Evolutionary conservation across 2,329 filamentous ascomycete genomes (phyloP), one percentile per base, ranked within the genome.

Genomic region (Claviceps africana): DNA sequence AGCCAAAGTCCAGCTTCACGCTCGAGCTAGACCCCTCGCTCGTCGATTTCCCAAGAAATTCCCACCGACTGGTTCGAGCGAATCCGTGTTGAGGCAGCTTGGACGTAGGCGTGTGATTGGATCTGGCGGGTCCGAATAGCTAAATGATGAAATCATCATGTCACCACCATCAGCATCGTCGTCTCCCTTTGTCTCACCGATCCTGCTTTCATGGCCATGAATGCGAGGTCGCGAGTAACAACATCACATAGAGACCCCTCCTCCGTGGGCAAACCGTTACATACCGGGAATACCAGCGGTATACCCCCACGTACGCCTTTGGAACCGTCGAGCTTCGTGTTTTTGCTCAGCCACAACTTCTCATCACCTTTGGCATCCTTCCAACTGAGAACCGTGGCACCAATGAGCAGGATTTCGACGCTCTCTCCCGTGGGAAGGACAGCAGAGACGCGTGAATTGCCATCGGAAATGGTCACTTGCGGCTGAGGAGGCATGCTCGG

Each of bases 1-100:
- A 82, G 30, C 91, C 93, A 67, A 98, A 97, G 72, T 98, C 93
- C 55, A 98, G 83, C 76, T 95, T 96, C 58, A 97, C 83, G 48
- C 82, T 83, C 40, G 62, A 81, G 74, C 63, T 86, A 77, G 56
- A 54, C 67, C 69, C 59, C 65, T 73, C 71, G 58, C 70, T 72
- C 51, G 72, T 71, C 44, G 84, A 88, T 71, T 91, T 94, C 64
- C 90, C 90, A 50, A 98, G 77, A 66, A 93, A 95, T 68, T 97
- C 90, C 93, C 93, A 98, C 56, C 79, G 79, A 46, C 84, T 86
- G 63, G 80, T 90, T 60, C 93, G 88, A 40, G 91, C 93, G 69
- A 98, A 95, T 59, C 93, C 93, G 72, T 97, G 93, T 71, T 96
- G 90, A 3, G 90, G 84, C 28, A 98, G 84, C 58, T 79, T 73